Evolutionary conservation across 2,329 filamentous ascomycete species (phyloP).

Genomic region (Fusarium sp.): DNA sequence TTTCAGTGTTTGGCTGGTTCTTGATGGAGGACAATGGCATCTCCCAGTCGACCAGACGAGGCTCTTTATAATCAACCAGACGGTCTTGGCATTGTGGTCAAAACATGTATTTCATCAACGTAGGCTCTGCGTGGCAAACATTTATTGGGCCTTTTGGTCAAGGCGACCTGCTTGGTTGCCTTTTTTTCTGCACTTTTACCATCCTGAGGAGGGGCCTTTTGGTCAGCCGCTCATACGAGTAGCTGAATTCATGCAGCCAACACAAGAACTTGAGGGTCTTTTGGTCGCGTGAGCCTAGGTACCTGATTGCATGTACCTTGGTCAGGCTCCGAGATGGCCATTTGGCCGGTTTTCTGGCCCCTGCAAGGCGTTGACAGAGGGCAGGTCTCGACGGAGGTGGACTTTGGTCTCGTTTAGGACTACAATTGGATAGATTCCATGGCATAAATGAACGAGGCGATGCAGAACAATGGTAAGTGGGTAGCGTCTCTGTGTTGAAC

Average conservation of each 20-base stretch:
- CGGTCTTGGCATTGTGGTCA: background rate
- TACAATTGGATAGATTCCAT: background rate
- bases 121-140: background rate
- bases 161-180: background rate
- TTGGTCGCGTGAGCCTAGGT: background rate
- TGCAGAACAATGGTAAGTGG: background rate
- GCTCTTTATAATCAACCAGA: background rate
- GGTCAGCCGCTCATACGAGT: background rate
- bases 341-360: background rate
- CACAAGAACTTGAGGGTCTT: background rate
- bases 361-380: background rate
- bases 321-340: background rate
- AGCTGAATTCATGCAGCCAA: background rate
- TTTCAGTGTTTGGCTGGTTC: background rate
- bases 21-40: background rate
- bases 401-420: background rate
- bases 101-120: no score
- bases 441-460: background rate
- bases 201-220: background rate
- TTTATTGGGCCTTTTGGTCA: background rate
- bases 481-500: background rate
- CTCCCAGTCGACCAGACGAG: background rate
- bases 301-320: background rate
- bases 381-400: accelerated
- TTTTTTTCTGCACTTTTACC: background rate